These are phyloP conservation scores for Atkinsonella hypoxylon DNA, from an alignment of 2,329 filamentous ascomycete species.

Conservation along the genomic window DNA sequence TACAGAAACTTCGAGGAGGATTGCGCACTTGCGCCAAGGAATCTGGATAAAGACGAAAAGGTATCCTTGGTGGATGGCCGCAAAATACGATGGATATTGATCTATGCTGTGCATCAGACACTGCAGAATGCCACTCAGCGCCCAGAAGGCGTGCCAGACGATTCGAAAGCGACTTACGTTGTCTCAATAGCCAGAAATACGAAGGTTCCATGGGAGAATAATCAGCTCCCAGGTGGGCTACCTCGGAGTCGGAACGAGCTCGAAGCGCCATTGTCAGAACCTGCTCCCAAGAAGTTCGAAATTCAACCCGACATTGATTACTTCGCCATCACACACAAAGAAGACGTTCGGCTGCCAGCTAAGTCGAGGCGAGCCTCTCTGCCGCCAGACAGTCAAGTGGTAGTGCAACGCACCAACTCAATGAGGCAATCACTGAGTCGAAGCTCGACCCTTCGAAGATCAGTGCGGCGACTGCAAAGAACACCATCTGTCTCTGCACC, in stretches of 20 bases:
- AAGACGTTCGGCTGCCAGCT: conserved; percentile 6
- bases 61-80: conserved; percentile 49
- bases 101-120: conserved; percentile 65
- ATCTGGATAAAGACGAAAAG: conserved; percentile 43
- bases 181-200: conserved; percentile 30
- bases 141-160: conserved; percentile 49
- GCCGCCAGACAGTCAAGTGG: conserved; percentile 7
- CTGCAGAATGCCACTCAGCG: conserved; percentile 50
- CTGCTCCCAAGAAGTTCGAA: conserved; percentile 19
- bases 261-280: conserved; percentile 5
- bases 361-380: conserved; percentile 1
- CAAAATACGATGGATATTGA: conserved; percentile 66
- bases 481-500: conserved; percentile 10
- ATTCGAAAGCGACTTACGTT: conserved; percentile 44
- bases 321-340: conserved; percentile 30
- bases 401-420: conserved; percentile 18
- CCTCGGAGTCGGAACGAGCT: conserved; percentile 17
- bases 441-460: conserved; percentile 22
- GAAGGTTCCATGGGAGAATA: conserved; percentile 35
- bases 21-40: conserved; percentile 34
- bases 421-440: conserved; percentile 19
- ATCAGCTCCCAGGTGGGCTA: conserved; percentile 15
- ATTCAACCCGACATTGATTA: conserved; percentile 47
- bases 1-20: conserved; percentile 62
- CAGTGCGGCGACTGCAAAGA: conserved; percentile 20